A percentile compares a stretch with the other conserved stretches of the same genome.
These are phyloP conservation scores for Cenchrus purpureus DNA, from an alignment of 176 grass and related monocot species.

Conservation along the genomic window DNA sequence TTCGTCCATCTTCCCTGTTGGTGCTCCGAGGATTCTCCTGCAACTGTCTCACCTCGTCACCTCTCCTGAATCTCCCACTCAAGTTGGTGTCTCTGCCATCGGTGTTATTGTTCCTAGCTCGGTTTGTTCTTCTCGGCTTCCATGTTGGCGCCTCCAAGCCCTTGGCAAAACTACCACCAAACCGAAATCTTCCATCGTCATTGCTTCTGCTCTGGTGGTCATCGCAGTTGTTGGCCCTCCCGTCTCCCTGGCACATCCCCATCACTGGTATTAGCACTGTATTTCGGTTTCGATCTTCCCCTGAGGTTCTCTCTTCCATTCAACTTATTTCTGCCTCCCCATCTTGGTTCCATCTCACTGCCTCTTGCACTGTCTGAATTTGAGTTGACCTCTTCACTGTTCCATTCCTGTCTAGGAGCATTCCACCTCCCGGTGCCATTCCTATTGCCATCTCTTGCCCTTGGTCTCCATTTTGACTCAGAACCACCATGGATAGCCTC, in stretches of 20 bases:
- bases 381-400: background rate
- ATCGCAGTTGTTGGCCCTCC: background rate
- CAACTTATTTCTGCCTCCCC: constrained; percentile 8
- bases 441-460: background rate
- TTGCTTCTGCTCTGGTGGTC: background rate
- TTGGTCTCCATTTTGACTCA: constrained; percentile 28
- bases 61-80: constrained; percentile 15
- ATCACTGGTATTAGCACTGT: background rate
- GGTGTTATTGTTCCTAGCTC: constrained; percentile 1
- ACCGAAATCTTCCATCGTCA: background rate
- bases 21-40: background rate
- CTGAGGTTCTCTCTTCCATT: background rate
- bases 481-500: constrained; percentile 7
- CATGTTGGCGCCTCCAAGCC: constrained; percentile 54
- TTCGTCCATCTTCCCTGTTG: background rate
- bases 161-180: background rate
- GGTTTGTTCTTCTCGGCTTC: constrained; percentile 41
- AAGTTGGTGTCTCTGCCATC: background rate
- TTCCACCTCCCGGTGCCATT: background rate
- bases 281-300: background rate
- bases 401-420: background rate
- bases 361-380: constrained; percentile 12
- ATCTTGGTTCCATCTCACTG: background rate
- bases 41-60: background rate
- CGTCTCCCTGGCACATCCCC: background rate